Base-by-base conservation (phyloP, 495 filamentous ascomycete species). In the Aspergillus sclerotioniger region DNA sequence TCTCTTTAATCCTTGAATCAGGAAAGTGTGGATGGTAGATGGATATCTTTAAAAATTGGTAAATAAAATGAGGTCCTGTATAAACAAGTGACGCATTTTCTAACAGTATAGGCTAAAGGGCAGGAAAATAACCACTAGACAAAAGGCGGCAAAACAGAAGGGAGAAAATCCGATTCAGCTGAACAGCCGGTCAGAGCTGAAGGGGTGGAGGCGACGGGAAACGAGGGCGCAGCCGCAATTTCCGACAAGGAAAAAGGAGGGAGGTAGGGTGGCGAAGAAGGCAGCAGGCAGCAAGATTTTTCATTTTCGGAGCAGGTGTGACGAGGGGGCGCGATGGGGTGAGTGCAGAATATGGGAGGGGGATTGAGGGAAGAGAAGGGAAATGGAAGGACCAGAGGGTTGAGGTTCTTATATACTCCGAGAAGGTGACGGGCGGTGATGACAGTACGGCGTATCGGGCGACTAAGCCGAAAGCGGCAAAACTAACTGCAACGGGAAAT, bases 401-500 rank as follows among this genome's bases (percentile, higher is more conserved):
- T 32, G 10, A 15, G 20, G 51, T 28, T 54, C 51, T 54, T 54
- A 54, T 54, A 54, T 54, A 54, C 37, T 44, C 10, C 4, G 31
- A 39, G 37, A 19, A 44, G 51, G 20, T 52, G 16, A 33, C 31
- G 31, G 31, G 31, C 31, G 31, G 31, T 33, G 10, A 33, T 33
- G 10, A 54, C 41, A 31, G 17, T 54, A 54, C 25, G 20, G 39
- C 53, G 25, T 56, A 47, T 35, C 25, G 19, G 53, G 53, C 43
- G 53, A 17, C 43, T 56, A 55, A 1, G 13, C 53, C 39, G 25
- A 47, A 47, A 35, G 28, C 25, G 53, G 53, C 33, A 47, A 55
- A 47, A 32, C 43, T 55, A 55, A 55, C 41, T 43, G 32, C 25
- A 55, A 48, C n/a, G 20, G 53, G 43, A 25, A 55, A 46, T 47